phyloP scores from a whole-genome alignment of 345 rosid species.

The Pistacia vera region DNA sequence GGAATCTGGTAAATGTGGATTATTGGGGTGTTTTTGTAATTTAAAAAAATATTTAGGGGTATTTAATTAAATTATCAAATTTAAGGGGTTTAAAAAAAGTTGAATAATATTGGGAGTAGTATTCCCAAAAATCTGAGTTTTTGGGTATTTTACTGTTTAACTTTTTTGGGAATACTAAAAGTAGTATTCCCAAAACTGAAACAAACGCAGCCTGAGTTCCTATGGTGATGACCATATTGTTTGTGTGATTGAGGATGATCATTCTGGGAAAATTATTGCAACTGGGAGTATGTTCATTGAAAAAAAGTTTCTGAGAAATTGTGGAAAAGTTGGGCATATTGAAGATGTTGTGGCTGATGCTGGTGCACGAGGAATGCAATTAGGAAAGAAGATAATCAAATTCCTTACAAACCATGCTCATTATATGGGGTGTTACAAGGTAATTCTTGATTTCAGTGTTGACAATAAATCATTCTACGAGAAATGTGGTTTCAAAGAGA shows the following conservation, averaged over 20 bases:
- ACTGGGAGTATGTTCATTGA: constrained; percentile 78
- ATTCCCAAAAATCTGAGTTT: too few relatives aligned
- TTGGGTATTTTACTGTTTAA: too few relatives aligned
- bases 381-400: constrained; percentile 65
- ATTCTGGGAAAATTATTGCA: constrained; percentile 55
- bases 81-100: too few relatives aligned
- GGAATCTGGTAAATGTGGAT: too few relatives aligned
- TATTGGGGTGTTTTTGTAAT: too few relatives aligned
- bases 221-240: constrained; percentile 77
- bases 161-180: too few relatives aligned
- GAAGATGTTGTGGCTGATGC: constrained; percentile 86
- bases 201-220: too few relatives aligned
- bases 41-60: too few relatives aligned
- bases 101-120: too few relatives aligned
- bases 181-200: too few relatives aligned
- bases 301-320: constrained; percentile 84
- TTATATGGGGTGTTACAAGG: constrained; percentile 83
- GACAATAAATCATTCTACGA: constrained; percentile 71
- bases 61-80: too few relatives aligned
- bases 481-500: constrained; percentile 73
- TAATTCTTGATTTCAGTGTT: constrained; percentile 66
- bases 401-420: constrained; percentile 62
- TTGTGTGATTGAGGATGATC: constrained; percentile 78
- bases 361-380: constrained; percentile 54
- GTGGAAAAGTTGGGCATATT: constrained; percentile 87